Percentiles rank a stretch among this genome's conserved stretches.
phyloP scores from a whole-genome alignment of 2,329 filamentous ascomycete species.

The Neonectria ditissima region DNA sequence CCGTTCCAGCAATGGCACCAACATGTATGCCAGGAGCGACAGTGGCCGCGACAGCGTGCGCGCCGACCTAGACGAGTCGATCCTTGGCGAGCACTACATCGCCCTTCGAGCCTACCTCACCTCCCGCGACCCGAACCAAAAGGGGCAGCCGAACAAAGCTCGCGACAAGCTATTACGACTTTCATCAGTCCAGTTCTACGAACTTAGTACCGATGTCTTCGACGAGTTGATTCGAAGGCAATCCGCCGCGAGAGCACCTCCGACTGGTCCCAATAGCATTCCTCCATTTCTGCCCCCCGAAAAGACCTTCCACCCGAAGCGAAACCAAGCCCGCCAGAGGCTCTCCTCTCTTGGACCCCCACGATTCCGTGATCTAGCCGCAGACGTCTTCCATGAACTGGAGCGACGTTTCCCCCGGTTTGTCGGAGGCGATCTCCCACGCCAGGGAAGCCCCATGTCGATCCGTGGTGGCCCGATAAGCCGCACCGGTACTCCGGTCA shows the following conservation, averaged over 20 bases:
- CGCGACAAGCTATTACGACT: constrained; percentile 93
- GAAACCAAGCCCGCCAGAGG: constrained; percentile 97
- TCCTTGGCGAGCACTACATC: constrained; percentile 83
- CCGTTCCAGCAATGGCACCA: constrained; percentile 84
- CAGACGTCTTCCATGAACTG: constrained; percentile 95
- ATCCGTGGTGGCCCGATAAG: constrained; percentile 69
- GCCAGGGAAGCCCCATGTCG: constrained; percentile 76
- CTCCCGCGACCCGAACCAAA: constrained; percentile 80
- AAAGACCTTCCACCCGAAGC: constrained; percentile 91
- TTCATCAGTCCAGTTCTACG: constrained; percentile 93
- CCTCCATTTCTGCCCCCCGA: constrained; percentile 86
- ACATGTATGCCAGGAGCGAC: constrained; percentile 73
- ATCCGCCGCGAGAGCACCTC: constrained; percentile 68
- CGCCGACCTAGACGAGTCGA: constrained; percentile 70
- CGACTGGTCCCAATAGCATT: constrained; percentile 65
- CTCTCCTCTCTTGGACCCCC: constrained; percentile 88
- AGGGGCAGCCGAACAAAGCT: constrained; percentile 85
- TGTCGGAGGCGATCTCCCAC: constrained; percentile 74
- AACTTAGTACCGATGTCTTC: constrained; percentile 97
- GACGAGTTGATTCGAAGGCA: constrained; percentile 93
- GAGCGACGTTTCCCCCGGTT: constrained; percentile 91
- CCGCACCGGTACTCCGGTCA: constrained; percentile 72
- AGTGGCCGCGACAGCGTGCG: constrained; percentile 69
- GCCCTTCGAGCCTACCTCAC: constrained; percentile 82
- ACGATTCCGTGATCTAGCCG: constrained; percentile 90